phyloP scores from a whole-genome alignment of 2,329 filamentous ascomycete genomes.

The Fusarium lateritium region DNA sequence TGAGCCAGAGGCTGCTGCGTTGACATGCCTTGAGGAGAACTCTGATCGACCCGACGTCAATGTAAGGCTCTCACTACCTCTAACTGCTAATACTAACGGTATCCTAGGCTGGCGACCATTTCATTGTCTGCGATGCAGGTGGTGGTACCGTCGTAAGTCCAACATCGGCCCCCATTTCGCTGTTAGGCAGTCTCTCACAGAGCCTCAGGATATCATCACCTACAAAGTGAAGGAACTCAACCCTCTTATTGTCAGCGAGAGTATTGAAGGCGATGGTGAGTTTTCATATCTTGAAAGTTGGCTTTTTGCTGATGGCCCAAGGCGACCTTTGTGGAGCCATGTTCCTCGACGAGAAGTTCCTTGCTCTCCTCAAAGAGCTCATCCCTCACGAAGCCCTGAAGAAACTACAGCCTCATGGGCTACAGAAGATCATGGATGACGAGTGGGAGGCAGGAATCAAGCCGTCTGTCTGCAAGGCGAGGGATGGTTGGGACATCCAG shows the following conservation, averaged over 20 bases:
- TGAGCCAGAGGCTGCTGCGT: constrained; percentile 63
- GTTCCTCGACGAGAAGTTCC: constrained; percentile 59
- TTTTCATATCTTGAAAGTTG: not conserved
- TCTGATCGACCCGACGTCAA: constrained; percentile 42
- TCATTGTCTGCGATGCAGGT: constrained; percentile 57
- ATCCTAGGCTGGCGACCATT: constrained; percentile 41
- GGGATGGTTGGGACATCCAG: constrained; percentile 18
- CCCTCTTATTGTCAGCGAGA: constrained; percentile 55
- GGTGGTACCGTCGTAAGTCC: constrained; percentile 56
- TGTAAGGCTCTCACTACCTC: constrained; percentile 15
- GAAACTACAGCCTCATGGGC: constrained; percentile 3
- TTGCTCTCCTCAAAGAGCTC: constrained; percentile 44
- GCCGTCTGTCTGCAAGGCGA: constrained; percentile 34
- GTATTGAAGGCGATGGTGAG: constrained; percentile 56
- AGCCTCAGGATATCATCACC: constrained; percentile 57
- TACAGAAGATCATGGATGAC: constrained; percentile 40
- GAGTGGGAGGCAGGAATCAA: constrained; percentile 54
- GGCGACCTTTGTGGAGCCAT: constrained; percentile 59
- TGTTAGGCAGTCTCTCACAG: not conserved
- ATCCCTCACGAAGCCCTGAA: constrained; percentile 37
- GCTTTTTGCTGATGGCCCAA: constrained; percentile 26
- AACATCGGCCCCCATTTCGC: not conserved
- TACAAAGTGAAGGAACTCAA: constrained; percentile 51
- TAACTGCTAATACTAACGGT: not conserved
- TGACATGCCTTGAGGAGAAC: constrained; percentile 55